These are phyloP conservation scores for Sporisorium graminicola DNA, from an alignment of 1,284 basidiomycete genomes.

Conservation along the genomic window DNA sequence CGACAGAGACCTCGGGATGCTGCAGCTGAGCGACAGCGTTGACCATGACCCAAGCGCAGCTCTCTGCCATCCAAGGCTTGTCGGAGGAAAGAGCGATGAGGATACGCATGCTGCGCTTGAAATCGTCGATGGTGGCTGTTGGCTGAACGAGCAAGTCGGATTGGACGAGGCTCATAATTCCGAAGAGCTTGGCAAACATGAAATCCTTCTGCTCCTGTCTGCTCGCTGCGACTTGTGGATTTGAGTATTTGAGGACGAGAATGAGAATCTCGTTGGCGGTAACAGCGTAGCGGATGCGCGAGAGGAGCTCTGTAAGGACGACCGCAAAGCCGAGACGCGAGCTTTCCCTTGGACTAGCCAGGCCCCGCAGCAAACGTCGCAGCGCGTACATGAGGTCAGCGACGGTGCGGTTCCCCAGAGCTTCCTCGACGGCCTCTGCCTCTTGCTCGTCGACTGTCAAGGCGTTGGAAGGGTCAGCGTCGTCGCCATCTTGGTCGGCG, in stretches of 20 bases:
- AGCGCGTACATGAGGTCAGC: slow-evolving; percentile 72
- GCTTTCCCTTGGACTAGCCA: slow-evolving; percentile 91
- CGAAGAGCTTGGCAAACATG: slow-evolving; percentile 92
- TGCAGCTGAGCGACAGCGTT: slow-evolving; percentile 35
- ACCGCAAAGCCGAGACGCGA: slow-evolving; percentile 95
- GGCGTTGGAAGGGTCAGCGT: slow-evolving; percentile 59
- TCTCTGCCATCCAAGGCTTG: slow-evolving; percentile 92
- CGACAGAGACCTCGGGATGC: slow-evolving; percentile 13
- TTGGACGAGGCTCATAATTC: slow-evolving; percentile 75
- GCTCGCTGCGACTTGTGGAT: slow-evolving; percentile 72
- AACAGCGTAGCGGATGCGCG: slow-evolving; percentile 80
- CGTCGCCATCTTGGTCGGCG: slow-evolving; percentile 64
- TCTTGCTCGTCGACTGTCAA: slow-evolving; percentile 34
- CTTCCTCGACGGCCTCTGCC: slow-evolving; percentile 71
- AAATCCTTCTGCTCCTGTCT: slow-evolving; percentile 92
- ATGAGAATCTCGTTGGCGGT: slow-evolving; percentile 72
- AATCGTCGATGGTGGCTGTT: slow-evolving; percentile 76
- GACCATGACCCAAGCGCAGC: slow-evolving; percentile 82
- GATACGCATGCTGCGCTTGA: slow-evolving; percentile 76
- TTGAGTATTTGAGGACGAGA: slow-evolving; percentile 61
- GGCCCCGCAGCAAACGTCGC: slow-evolving; percentile 73
- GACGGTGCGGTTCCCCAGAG: slow-evolving; percentile 74
- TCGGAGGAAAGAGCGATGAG: slow-evolving; percentile 81
- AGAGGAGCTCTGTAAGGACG: slow-evolving; percentile 91
- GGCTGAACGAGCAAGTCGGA: slow-evolving; percentile 77